phyloP scores from a whole-genome alignment of 192 early-diverging fungal species.

The Helicostylum pulchrum region DNA sequence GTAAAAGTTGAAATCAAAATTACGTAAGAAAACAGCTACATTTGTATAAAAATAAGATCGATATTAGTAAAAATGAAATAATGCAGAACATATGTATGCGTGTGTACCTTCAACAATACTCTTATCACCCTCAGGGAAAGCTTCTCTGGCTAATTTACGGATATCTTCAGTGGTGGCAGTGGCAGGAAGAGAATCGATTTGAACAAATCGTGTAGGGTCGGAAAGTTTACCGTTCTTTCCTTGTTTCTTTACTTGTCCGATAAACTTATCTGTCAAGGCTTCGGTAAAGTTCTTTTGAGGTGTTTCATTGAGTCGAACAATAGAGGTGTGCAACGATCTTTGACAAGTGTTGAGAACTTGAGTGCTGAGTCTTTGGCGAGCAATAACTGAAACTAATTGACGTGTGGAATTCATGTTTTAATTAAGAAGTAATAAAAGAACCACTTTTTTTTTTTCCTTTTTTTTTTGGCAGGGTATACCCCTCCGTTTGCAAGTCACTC shows the following conservation, averaged over 20 bases:
- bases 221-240: neutral
- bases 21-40: constrained; percentile 29
- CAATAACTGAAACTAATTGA: neutral
- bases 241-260: constrained; percentile 1
- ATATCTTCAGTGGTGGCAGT: constrained; percentile 35
- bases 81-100: neutral
- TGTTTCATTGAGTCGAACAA: neutral
- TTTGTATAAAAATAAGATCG: neutral
- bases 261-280: neutral
- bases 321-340: neutral
- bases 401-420: constrained; percentile 8
- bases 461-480: constrained; percentile 12
- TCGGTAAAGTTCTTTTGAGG: neutral
- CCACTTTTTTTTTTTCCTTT: neutral
- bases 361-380: constrained; percentile 3
- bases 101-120: constrained; percentile 29
- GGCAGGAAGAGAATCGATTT: constrained; percentile 22
- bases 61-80: neutral
- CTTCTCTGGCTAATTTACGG: constrained; percentile 26
- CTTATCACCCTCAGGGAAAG: constrained; percentile 23
- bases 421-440: neutral
- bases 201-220: constrained; percentile 18
- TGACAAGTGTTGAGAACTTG: neutral
- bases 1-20: constrained; percentile 21
- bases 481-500: neutral